Evolutionary conservation across 768 basidiomycete genomes (phyloP).

Genomic region (Hygrophoropsis aurantiaca): DNA sequence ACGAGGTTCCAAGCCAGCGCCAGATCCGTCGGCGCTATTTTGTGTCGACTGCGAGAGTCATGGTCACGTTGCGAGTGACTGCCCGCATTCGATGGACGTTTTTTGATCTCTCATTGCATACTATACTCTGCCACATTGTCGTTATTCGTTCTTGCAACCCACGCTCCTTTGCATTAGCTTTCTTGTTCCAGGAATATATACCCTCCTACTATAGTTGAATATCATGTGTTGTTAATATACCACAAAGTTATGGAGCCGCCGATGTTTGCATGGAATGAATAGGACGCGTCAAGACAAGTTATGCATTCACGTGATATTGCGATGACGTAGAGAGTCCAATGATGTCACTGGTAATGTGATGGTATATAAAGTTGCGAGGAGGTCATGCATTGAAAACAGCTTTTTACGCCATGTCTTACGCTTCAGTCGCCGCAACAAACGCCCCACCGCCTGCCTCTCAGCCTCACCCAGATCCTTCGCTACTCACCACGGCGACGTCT

Average conservation of each 20-base stretch:
- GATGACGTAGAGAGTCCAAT: slow-evolving; percentile 5
- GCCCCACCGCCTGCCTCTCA: slow-evolving; percentile 42
- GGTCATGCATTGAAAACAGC: not conserved
- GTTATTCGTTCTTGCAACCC: too few relatives aligned
- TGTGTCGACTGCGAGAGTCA: slow-evolving; percentile 86
- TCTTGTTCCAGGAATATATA: too few relatives aligned
- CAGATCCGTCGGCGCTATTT: slow-evolving; percentile 41
- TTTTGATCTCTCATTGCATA: slow-evolving; percentile 37
- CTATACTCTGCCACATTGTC: too few relatives aligned
- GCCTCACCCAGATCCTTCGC: slow-evolving; percentile 64
- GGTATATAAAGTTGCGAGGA: slow-evolving; percentile 1
- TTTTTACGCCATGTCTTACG: slow-evolving; percentile 65
- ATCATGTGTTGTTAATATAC: too few relatives aligned
- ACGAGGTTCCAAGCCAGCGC: slow-evolving; percentile 7
- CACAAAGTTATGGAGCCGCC: too few relatives aligned
- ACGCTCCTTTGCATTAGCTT: too few relatives aligned
- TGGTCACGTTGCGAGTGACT: slow-evolving; percentile 75
- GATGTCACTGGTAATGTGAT: slow-evolving; percentile 4
- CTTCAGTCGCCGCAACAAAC: slow-evolving; percentile 62
- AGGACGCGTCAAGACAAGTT: slow-evolving; percentile 7
- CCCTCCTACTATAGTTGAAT: too few relatives aligned
- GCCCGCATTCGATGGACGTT: slow-evolving; percentile 84
- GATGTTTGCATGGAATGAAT: too few relatives aligned
- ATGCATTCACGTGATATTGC: not conserved
- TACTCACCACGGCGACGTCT: slow-evolving; percentile 54